Evolutionary conservation across 805 yeast species (phyloP).

Genomic region (Metschnikowia corniflorae): DNA sequence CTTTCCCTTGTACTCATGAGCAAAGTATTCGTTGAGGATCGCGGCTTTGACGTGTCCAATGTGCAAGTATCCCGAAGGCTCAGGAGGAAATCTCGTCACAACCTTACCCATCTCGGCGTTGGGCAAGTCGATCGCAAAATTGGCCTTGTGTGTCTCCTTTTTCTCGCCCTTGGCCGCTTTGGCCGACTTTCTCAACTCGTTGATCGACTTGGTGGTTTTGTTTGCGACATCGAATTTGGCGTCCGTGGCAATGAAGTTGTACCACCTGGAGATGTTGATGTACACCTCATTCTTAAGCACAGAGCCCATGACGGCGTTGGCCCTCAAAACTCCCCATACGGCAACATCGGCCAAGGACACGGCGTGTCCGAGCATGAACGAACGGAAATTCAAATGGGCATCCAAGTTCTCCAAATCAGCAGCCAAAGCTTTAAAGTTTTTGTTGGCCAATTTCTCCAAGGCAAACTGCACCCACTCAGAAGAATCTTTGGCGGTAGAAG

Average conservation of each 20-base stretch:
- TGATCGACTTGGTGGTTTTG: conserved; percentile 60
- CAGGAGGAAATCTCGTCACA: conserved; percentile 99
- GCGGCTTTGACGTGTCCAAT: conserved; percentile 99
- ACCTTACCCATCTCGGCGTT: conserved; percentile 93
- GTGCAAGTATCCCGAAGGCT: conserved; percentile 98
- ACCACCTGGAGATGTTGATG: conserved; percentile 92
- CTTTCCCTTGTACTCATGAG: conserved; percentile 93
- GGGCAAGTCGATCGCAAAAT: conserved; percentile 87
- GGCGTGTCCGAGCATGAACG: conserved; percentile 68
- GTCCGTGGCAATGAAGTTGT: conserved; percentile 61
- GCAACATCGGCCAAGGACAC: conserved; percentile 78
- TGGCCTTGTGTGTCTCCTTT: conserved; percentile 90
- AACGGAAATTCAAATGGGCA: conserved; percentile 76
- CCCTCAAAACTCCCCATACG: conserved; percentile 90
- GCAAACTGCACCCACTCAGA: conserved; percentile 70
- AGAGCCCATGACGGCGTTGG: conserved; percentile 90
- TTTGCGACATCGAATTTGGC: conserved; percentile 67
- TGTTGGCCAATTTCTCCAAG: conserved; percentile 62
- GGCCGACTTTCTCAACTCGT: conserved; percentile 68
- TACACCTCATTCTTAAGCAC: conserved; percentile 81
- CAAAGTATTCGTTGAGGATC: conserved; percentile 91
- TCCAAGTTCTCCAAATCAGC: conserved; percentile 77
- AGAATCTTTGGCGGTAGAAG: conserved; percentile 16
- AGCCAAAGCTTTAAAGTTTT: conserved; percentile 85
- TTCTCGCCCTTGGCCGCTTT: conserved; percentile 53